phyloP scores from a whole-genome alignment of 2,329 filamentous ascomycete genomes.

The Pyrenophora graminea region DNA sequence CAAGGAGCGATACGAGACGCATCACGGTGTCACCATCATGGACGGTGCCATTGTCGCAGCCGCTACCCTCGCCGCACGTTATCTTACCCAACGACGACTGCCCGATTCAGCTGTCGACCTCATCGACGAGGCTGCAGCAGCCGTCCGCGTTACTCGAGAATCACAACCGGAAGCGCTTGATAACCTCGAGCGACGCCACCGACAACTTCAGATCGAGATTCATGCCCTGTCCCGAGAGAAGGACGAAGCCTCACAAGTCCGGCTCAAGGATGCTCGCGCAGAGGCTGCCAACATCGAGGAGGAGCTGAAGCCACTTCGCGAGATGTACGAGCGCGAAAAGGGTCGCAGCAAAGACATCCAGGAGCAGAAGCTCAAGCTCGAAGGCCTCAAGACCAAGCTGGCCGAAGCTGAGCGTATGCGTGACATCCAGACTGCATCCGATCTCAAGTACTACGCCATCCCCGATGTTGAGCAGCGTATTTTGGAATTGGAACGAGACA shows the following conservation, averaged over 20 bases:
- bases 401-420: constrained; percentile 89
- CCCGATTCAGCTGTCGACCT: constrained; percentile 97
- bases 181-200: constrained; percentile 84
- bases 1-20: constrained; percentile 97
- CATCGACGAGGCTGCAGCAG: constrained; percentile 93
- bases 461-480: constrained; percentile 86
- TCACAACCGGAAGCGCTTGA: constrained; percentile 96
- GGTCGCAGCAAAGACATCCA: constrained; percentile 89
- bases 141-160: constrained; percentile 93
- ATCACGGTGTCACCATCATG: constrained; percentile 95
- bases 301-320: constrained; percentile 85
- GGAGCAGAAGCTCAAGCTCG: constrained; percentile 91
- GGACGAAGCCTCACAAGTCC: constrained; percentile 85
- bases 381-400: constrained; percentile 85
- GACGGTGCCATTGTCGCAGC: constrained; percentile 91
- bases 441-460: constrained; percentile 96
- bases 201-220: constrained; percentile 96
- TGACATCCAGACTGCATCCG: constrained; percentile 84
- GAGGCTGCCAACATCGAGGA: constrained; percentile 95
- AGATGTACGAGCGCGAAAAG: constrained; percentile 96
- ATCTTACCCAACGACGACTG: constrained; percentile 86
- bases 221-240: constrained; percentile 92
- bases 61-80: constrained; percentile 89
- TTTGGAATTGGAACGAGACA: constrained; percentile 77
- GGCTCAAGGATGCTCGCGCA: constrained; percentile 79